phyloP scores from a whole-genome alignment of 1,139 yeast genomes.

The Zygoascus sp. region DNA sequence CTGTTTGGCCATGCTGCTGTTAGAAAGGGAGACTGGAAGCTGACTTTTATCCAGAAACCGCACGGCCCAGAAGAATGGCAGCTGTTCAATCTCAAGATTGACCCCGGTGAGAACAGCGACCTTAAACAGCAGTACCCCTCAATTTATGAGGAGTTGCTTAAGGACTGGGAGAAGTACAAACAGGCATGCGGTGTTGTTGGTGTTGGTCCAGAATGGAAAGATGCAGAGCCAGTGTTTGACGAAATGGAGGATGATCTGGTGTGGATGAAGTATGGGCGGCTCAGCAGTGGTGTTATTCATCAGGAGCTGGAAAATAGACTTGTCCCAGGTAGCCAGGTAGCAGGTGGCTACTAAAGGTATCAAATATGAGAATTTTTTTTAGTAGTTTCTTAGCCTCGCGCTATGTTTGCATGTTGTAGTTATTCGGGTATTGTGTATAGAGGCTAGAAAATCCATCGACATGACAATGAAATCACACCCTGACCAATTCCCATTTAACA shows the following conservation, averaged over 20 bases:
- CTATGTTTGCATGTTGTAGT: too few species aligned
- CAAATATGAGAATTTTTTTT: too few species aligned
- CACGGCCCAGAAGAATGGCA: slow-evolving; percentile 50
- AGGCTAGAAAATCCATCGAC: neutral
- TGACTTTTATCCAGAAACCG: slow-evolving; percentile 47
- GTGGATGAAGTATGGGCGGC: slow-evolving; percentile 23
- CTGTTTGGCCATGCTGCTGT: slow-evolving; percentile 53
- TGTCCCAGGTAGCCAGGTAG: neutral
- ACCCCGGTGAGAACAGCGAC: slow-evolving; percentile 49
- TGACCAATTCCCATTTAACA: too few species aligned
- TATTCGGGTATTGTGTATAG: neutral
- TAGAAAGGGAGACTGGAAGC: slow-evolving; percentile 49
- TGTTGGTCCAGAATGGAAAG: slow-evolving; percentile 19
- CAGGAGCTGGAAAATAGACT: slow-evolving; percentile 3
- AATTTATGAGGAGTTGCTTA: slow-evolving; percentile 40
- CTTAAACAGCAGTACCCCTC: slow-evolving; percentile 37
- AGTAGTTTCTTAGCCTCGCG: too few species aligned
- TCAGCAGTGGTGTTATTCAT: slow-evolving; percentile 12
- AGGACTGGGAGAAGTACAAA: slow-evolving; percentile 50
- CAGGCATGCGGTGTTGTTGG: slow-evolving; percentile 53
- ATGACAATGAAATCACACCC: neutral
- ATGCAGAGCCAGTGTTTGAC: slow-evolving; percentile 14
- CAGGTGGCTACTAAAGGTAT: neutral
- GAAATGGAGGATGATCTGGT: slow-evolving; percentile 23
- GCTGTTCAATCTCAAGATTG: slow-evolving; percentile 41